Conservation (phyloP, 225 moss, liverwort and hornwort genomes). For the Pleurozium schreberi region DNA sequence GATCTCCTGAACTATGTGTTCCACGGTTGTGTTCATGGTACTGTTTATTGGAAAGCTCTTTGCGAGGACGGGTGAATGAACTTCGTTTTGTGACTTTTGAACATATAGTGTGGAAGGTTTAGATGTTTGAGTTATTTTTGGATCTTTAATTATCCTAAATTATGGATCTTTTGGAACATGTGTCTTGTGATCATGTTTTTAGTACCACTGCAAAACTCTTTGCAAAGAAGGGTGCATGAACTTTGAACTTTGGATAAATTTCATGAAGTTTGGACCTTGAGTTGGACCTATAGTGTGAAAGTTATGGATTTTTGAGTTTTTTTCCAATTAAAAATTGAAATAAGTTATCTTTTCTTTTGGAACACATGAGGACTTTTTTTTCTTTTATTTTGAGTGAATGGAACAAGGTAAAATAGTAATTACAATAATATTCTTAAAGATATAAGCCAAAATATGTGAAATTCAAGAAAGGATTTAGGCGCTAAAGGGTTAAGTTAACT, state of each 20-base stretch:
- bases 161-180: neutral
- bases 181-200: rapidly evolving
- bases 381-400: neutral
- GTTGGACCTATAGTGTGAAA: neutral
- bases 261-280: neutral
- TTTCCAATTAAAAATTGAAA: neutral
- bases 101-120: too few species aligned
- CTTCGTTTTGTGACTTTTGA: too few species aligned
- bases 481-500: too few species aligned
- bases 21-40: rapidly evolving
- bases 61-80: too few species aligned
- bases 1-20: too few species aligned
- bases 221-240: neutral
- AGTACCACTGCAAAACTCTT: neutral
- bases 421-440: too few species aligned
- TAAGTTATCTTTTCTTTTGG: neutral
- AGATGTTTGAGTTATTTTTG: too few species aligned
- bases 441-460: neutral
- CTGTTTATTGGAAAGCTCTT: too few species aligned
- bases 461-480: neutral
- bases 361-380: too few species aligned
- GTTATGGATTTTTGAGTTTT: neutral
- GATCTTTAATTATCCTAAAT: too few species aligned
- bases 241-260: too few species aligned
- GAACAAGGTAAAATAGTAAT: too few species aligned